Evolutionary conservation across 2,329 filamentous ascomycete species (phyloP).

Genomic region (Coleophoma eucalyptorum): DNA sequence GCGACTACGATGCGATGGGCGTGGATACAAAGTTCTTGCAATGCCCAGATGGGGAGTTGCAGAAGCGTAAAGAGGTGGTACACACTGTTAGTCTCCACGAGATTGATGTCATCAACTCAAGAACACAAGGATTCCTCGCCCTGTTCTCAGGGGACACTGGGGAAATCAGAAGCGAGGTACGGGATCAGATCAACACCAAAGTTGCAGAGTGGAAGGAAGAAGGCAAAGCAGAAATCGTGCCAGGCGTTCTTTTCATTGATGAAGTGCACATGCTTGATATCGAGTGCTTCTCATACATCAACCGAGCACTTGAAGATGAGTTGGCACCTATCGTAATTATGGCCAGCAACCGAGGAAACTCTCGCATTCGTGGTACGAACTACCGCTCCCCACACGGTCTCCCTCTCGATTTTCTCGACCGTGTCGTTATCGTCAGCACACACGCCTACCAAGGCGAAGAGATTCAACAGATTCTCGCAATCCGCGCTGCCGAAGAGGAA

Average conservation of each 20-base stretch:
- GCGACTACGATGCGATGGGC: conserved; percentile 99
- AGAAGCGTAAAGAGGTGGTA: conserved; percentile 94
- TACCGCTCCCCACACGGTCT: conserved; percentile 92
- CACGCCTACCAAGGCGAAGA: conserved; percentile 79
- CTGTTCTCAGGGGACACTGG: conserved; percentile 98
- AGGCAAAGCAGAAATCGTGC: conserved; percentile 97
- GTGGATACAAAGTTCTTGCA: conserved; percentile 97
- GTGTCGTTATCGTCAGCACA: conserved; percentile 94
- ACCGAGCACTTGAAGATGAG: conserved; percentile 91
- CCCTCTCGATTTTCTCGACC: conserved; percentile 92
- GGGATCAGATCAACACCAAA: conserved; percentile 99
- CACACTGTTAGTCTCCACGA: conserved; percentile 97
- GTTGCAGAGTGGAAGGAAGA: conserved; percentile 99
- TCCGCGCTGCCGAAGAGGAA: conserved; percentile 93
- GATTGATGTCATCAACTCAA: conserved; percentile 98
- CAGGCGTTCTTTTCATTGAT: conserved; percentile 95
- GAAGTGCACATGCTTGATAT: conserved; percentile 99
- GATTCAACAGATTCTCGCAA: conserved; percentile 86
- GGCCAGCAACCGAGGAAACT: conserved; percentile 93
- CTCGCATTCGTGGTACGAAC: conserved; percentile 87
- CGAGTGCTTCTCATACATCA: conserved; percentile 98
- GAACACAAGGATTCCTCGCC: conserved; percentile 96
- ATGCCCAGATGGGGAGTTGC: conserved; percentile 94
- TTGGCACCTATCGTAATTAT: conserved; percentile 97
- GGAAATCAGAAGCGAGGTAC: conserved; percentile 94